Percentiles rank a stretch among this genome's conserved stretches.
phyloP scores from a whole-genome alignment of 2,329 filamentous ascomycete genomes.

The Pseudopyrenochaeta lycopersici region DNA sequence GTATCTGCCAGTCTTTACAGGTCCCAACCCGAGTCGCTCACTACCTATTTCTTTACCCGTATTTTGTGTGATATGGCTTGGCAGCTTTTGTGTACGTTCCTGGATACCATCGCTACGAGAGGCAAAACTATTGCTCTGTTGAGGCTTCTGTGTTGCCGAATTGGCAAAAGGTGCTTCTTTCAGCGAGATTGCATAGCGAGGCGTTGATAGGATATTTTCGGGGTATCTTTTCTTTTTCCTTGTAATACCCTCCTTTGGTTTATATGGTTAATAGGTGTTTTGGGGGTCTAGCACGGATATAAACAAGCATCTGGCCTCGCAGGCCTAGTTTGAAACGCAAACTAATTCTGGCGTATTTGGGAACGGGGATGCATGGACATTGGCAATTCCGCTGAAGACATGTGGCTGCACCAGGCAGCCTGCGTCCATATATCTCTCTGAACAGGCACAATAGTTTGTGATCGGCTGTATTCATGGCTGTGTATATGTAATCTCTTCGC shows the following conservation, averaged over 20 bases:
- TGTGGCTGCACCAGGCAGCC: too few relatives aligned
- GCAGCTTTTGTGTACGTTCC: conserved; percentile 28
- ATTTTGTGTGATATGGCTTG: conserved; percentile 25
- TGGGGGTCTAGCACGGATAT: neutral
- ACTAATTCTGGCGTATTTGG: neutral
- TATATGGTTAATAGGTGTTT: neutral
- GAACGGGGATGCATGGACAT: neutral
- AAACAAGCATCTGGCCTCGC: neutral
- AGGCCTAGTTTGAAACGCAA: too few relatives aligned
- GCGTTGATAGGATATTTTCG: conserved; percentile 28
- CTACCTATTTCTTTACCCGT: conserved; percentile 31
- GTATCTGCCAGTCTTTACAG: conserved; percentile 42
- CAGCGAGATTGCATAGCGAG: conserved; percentile 29
- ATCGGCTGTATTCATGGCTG: too few relatives aligned
- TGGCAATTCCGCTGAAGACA: too few relatives aligned
- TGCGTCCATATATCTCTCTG: too few relatives aligned
- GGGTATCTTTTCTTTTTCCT: conserved; percentile 16
- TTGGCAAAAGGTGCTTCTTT: conserved; percentile 2
- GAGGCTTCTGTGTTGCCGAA: conserved; percentile 1
- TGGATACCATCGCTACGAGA: conserved; percentile 2
- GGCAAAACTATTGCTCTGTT: neutral
- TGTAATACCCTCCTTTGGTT: conserved; percentile 23
- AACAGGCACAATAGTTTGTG: too few relatives aligned
- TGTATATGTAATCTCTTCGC: too few relatives aligned
- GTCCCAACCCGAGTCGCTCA: conserved; percentile 34